These are phyloP conservation scores for Cicer chorassanicum DNA, from an alignment of 306 rosid species.

Conservation along the genomic window DNA sequence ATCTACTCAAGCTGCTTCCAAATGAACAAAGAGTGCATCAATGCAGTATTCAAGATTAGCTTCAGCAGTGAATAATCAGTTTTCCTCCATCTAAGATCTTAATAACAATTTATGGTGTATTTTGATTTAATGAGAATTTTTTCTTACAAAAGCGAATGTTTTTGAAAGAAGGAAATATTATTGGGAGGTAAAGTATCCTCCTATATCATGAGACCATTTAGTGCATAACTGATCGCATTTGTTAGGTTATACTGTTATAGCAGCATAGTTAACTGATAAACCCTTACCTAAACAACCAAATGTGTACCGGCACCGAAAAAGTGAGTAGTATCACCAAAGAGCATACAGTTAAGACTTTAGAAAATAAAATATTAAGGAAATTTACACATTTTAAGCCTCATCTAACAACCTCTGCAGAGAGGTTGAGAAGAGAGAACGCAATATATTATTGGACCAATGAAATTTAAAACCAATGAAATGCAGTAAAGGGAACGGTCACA, in stretches of 20 bases:
- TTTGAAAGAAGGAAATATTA: background rate
- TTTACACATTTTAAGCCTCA: slow-evolving; percentile 28
- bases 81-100: background rate
- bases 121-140: background rate
- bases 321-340: slow-evolving; percentile 1
- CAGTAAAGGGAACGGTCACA: slow-evolving; percentile 21
- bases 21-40: slow-evolving; percentile 31
- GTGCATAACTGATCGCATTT: slow-evolving; percentile 29
- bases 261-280: slow-evolving; percentile 24
- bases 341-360: slow-evolving; percentile 1
- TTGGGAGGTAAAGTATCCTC: slow-evolving; percentile 15
- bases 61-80: slow-evolving; percentile 33
- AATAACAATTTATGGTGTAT: slow-evolving; percentile 22
- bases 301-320: background rate
- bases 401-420: slow-evolving; percentile 7
- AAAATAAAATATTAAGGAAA: slow-evolving; percentile 31
- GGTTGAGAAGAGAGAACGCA: slow-evolving; percentile 17
- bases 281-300: slow-evolving; percentile 30
- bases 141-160: background rate
- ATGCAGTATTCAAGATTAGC: slow-evolving; percentile 11
- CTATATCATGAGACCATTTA: background rate
- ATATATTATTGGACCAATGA: slow-evolving; percentile 14
- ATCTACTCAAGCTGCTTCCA: slow-evolving; percentile 31
- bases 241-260: slow-evolving; percentile 11
- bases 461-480: slow-evolving; percentile 39